Percentiles rank a stretch among this genome's conserved stretches.
These are phyloP conservation scores for Cystobasidium tubakii DNA, from an alignment of 768 basidiomycete species.

Conservation along the genomic window DNA sequence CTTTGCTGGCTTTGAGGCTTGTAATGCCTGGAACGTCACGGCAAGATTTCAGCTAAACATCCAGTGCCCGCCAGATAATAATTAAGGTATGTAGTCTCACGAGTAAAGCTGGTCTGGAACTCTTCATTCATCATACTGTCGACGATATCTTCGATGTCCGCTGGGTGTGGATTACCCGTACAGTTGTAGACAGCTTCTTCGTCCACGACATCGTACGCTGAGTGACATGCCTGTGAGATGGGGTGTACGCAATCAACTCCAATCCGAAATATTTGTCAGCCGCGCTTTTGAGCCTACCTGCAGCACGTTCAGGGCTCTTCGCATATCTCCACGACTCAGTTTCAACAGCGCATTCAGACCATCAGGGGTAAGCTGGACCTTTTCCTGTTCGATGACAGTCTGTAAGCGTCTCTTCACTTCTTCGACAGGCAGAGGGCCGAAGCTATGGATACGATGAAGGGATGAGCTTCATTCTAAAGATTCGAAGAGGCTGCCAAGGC, in stretches of 20 bases:
- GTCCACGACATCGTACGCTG: constrained; percentile 80
- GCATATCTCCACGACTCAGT: constrained; percentile 96
- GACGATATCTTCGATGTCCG: constrained; percentile 86
- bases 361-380: constrained; percentile 78
- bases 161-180: constrained; percentile 91
- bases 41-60: background rate
- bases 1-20: constrained; percentile 79
- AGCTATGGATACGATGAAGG: constrained; percentile 48
- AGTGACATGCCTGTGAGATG: constrained; percentile 78
- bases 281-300: too few species aligned
- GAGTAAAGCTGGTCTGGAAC: constrained; percentile 74
- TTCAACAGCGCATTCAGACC: constrained; percentile 84
- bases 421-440: constrained; percentile 77
- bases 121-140: constrained; percentile 93
- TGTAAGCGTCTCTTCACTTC: constrained; percentile 80
- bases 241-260: too few species aligned
- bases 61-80: background rate
- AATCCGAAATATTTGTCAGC: too few species aligned
- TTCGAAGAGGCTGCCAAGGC: background rate
- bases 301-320: constrained; percentile 86
- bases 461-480: too few species aligned
- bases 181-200: constrained; percentile 93
- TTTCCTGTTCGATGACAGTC: constrained; percentile 73
- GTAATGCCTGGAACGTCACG: constrained; percentile 65
- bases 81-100: constrained; percentile 47